phyloP scores from a whole-genome alignment of 2,329 filamentous ascomycete genomes.

The Curvularia lunata region DNA sequence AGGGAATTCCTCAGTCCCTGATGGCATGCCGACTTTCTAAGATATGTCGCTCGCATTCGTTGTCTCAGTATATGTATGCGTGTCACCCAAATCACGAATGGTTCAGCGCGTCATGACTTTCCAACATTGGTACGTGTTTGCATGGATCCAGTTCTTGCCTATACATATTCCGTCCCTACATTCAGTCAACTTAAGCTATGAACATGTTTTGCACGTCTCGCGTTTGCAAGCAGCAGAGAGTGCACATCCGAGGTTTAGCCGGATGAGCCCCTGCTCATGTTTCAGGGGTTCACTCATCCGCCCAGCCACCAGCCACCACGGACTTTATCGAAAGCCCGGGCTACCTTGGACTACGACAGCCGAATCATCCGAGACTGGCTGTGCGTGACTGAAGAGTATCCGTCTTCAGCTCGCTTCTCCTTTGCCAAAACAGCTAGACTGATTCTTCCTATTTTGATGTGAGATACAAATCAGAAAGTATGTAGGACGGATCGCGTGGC shows the following conservation, averaged over 20 bases:
- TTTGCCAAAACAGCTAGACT: neutral
- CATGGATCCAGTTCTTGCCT: neutral
- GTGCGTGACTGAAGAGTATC: neutral
- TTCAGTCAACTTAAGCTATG: neutral
- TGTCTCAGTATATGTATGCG: neutral
- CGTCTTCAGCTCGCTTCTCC: neutral
- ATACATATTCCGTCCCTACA: neutral
- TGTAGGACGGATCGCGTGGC: neutral
- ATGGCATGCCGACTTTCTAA: neutral
- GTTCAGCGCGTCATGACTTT: neutral
- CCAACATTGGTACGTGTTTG: neutral
- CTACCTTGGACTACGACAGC: neutral
- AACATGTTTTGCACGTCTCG: neutral
- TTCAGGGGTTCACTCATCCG: neutral
- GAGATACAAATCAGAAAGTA: too few species aligned
- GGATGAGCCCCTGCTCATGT: neutral
- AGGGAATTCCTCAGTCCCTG: neutral
- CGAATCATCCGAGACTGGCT: neutral
- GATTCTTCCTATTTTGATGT: neutral
- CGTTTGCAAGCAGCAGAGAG: neutral
- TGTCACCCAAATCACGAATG: neutral
- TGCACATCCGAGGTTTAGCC: neutral
- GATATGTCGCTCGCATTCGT: neutral
- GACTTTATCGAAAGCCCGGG: neutral
- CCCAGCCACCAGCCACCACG: neutral